These are phyloP conservation scores for Candida nitratophila DNA, from an alignment of 805 yeast genomes.

Conservation along the genomic window DNA sequence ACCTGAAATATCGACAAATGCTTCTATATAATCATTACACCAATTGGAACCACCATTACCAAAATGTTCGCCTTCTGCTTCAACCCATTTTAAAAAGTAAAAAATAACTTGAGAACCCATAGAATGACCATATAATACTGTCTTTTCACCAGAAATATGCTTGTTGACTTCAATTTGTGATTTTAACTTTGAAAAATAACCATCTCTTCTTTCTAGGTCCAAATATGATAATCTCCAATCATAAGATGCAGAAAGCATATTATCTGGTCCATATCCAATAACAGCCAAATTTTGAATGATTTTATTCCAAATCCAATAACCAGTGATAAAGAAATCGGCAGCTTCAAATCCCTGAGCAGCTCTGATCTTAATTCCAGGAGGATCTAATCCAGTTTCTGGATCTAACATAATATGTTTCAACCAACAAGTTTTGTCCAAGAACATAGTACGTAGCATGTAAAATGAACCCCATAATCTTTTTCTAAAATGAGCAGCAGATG, in stretches of 20 bases:
- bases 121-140: slow-evolving; percentile 83
- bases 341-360: slow-evolving; percentile 97
- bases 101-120: slow-evolving; percentile 92
- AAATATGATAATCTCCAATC: slow-evolving; percentile 94
- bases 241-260: slow-evolving; percentile 85
- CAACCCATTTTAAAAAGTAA: slow-evolving; percentile 94
- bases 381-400: slow-evolving; percentile 88
- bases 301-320: slow-evolving; percentile 99
- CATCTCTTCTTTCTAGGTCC: slow-evolving; percentile 83
- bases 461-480: slow-evolving; percentile 96
- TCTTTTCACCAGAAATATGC: slow-evolving; percentile 50
- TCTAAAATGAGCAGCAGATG: slow-evolving; percentile 76
- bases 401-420: slow-evolving; percentile 84
- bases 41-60: slow-evolving; percentile 91
- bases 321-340: slow-evolving; percentile 93
- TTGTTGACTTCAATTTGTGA: slow-evolving; percentile 58
- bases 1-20: slow-evolving; percentile 84
- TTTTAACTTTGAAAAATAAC: slow-evolving; percentile 75
- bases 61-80: slow-evolving; percentile 68
- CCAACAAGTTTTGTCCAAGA: slow-evolving; percentile 91
- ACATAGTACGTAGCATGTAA: slow-evolving; percentile 89
- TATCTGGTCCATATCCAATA: slow-evolving; percentile 87
- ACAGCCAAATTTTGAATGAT: slow-evolving; percentile 91
- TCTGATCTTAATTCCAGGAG: slow-evolving; percentile 69
- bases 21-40: slow-evolving; percentile 80